These are phyloP conservation scores for Solanum corneliomulleri DNA, from an alignment of 257 asterid genomes.

Conservation along the genomic window DNA sequence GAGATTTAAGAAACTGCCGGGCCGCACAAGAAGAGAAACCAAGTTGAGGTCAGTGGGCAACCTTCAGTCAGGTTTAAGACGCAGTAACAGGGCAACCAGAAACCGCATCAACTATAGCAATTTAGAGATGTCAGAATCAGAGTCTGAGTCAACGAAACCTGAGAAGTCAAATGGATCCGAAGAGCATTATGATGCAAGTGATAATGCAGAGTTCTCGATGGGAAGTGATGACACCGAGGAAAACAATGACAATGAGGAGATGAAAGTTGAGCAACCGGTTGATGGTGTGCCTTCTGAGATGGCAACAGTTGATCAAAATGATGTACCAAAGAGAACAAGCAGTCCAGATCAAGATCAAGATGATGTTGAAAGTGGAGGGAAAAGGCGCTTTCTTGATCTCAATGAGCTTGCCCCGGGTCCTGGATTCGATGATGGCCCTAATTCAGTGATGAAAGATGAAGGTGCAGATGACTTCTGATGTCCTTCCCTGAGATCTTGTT, in stretches of 20 bases:
- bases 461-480: constrained; percentile 32
- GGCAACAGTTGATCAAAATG: constrained; percentile 15
- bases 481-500: background rate
- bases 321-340: constrained; percentile 17
- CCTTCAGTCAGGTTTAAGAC: constrained; percentile 66
- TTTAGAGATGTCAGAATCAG: constrained; percentile 77
- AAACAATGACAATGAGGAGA: constrained; percentile 24
- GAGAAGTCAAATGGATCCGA: constrained; percentile 32
- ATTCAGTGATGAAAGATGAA: constrained; percentile 34
- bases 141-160: constrained; percentile 38
- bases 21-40: constrained; percentile 66
- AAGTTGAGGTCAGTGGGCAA: constrained; percentile 55
- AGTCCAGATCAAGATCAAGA: constrained; percentile 32
- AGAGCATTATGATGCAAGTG: constrained; percentile 28
- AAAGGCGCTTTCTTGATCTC: constrained; percentile 74
- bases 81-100: constrained; percentile 79
- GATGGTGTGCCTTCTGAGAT: constrained; percentile 31
- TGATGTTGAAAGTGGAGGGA: constrained; percentile 29
- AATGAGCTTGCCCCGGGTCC: constrained; percentile 91
- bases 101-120: constrained; percentile 64
- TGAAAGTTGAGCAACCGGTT: constrained; percentile 16
- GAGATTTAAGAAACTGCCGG: constrained; percentile 27
- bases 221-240: constrained; percentile 49
- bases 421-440: constrained; percentile 68
- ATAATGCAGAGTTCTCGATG: constrained; percentile 32